Conservation (phyloP, 31 red algal species). For the Endocladia muricata region DNA sequence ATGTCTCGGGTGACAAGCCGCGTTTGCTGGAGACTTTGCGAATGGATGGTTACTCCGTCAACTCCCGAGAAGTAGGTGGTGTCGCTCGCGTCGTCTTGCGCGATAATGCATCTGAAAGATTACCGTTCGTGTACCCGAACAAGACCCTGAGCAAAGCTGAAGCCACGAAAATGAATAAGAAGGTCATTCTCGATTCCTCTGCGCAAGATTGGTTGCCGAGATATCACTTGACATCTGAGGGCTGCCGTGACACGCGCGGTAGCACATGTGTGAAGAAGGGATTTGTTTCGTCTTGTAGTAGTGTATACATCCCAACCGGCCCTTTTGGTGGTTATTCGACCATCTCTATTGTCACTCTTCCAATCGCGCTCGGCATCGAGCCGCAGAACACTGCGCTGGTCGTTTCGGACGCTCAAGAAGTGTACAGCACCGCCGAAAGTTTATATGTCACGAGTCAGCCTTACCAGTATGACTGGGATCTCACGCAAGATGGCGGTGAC, state of each 20-base stretch:
- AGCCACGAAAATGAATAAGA: conserved; percentile 8
- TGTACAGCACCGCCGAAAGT: conserved; percentile 11
- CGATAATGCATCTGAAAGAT: background rate
- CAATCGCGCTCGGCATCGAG: conserved; percentile 1
- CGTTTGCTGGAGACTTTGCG: conserved; percentile 18
- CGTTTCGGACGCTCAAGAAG: conserved; percentile 12
- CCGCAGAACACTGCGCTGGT: conserved; percentile 1
- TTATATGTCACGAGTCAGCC: conserved; percentile 40
- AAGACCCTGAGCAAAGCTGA: background rate
- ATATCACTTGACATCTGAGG: conserved; percentile 10
- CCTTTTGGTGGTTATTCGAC: conserved; percentile 28
- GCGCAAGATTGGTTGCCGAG: conserved; percentile 30
- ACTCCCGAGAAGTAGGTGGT: conserved; percentile 36
- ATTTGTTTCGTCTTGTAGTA: background rate
- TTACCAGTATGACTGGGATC: background rate
- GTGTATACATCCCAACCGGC: conserved; percentile 2
- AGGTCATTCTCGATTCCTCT: conserved; percentile 14
- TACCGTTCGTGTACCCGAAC: conserved; percentile 8
- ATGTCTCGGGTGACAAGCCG: conserved; percentile 1
- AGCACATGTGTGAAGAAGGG: background rate
- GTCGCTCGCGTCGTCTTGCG: conserved; percentile 25
- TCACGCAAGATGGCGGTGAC: background rate
- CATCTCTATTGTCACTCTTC: conserved; percentile 40
- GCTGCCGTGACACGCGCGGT: too few species aligned
- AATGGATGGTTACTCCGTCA: conserved; percentile 28